phyloP scores from a whole-genome alignment of 495 filamentous ascomycete genomes.

The Bacidia rubella region DNA sequence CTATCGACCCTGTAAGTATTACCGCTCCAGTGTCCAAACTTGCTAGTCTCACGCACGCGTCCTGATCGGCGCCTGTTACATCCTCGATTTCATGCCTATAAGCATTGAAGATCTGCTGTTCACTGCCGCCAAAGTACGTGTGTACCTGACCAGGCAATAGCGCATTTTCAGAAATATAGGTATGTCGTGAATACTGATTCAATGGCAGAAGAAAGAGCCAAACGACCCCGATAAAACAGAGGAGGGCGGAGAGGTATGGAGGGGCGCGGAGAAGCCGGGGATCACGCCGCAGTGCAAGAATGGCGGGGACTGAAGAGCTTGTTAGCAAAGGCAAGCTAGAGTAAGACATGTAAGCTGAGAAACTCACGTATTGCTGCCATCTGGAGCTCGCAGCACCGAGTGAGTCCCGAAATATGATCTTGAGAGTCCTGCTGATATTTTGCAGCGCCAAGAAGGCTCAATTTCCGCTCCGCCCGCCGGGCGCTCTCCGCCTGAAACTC shows the following conservation, averaged over 20 bases:
- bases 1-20: conserved; percentile 21
- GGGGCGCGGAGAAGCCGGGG: conserved; percentile 58
- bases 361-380: conserved; percentile 18
- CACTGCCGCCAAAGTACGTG: conserved; percentile 91
- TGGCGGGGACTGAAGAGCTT: conserved; percentile 13
- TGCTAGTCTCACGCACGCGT: conserved; percentile 31
- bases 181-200: conserved; percentile 78
- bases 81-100: conserved; percentile 74
- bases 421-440: no score
- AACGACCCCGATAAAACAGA: conserved; percentile 71
- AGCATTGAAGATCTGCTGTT: conserved; percentile 87
- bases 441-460: no score
- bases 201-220: conserved; percentile 92
- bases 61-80: conserved; percentile 38
- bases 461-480: no score
- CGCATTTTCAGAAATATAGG: conserved; percentile 96
- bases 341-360: neutral
- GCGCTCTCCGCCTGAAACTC: no score
- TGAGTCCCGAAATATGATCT: no score
- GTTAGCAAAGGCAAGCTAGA: neutral
- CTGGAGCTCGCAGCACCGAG: no score
- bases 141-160: conserved; percentile 92
- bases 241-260: conserved; percentile 75
- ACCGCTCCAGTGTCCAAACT: conserved; percentile 30
- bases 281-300: conserved; percentile 43